phyloP scores from a whole-genome alignment of 371 early-diverging fungal species.

The Mucor plumbeus region DNA sequence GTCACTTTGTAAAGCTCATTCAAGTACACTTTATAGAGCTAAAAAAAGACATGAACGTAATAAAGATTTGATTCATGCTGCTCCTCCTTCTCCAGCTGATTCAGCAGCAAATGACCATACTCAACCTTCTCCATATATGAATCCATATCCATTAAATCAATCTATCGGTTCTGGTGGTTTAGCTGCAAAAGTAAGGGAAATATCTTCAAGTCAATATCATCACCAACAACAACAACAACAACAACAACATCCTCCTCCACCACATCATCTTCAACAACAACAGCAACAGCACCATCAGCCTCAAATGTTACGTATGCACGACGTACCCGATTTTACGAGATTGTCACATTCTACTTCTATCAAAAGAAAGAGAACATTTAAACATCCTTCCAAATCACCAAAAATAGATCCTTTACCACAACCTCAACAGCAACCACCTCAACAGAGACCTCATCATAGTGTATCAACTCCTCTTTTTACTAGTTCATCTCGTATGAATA shows the following conservation, averaged over 20 bases:
- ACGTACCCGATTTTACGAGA: slow-evolving; percentile 25
- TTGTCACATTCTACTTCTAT: slow-evolving; percentile 28
- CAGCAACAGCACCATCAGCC: neutral
- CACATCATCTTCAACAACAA: neutral
- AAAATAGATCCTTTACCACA: slow-evolving; percentile 7
- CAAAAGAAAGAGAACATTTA: slow-evolving; percentile 29
- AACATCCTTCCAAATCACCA: slow-evolving; percentile 3
- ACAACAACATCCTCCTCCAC: neutral
- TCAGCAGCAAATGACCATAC: slow-evolving; percentile 14
- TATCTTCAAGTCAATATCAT: slow-evolving; percentile 15
- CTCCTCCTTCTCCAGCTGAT: slow-evolving; percentile 27
- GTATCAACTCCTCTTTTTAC: slow-evolving; percentile 33
- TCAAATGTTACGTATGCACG: slow-evolving; percentile 18
- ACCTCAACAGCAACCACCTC: neutral
- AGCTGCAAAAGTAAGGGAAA: slow-evolving; percentile 34
- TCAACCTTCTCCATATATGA: slow-evolving; percentile 4
- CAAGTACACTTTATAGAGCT: slow-evolving; percentile 43
- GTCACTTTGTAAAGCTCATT: slow-evolving; percentile 45
- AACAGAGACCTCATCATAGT: slow-evolving; percentile 22
- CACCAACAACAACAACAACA: neutral
- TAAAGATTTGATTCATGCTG: slow-evolving; percentile 14
- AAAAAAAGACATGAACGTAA: slow-evolving; percentile 36
- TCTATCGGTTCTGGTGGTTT: slow-evolving; percentile 23
- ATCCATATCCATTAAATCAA: slow-evolving; percentile 8
- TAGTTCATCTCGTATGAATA: slow-evolving; percentile 5